Evolutionary conservation across 148 eudicot genomes (phyloP).

Genomic region (Chenopodium quinoa): DNA sequence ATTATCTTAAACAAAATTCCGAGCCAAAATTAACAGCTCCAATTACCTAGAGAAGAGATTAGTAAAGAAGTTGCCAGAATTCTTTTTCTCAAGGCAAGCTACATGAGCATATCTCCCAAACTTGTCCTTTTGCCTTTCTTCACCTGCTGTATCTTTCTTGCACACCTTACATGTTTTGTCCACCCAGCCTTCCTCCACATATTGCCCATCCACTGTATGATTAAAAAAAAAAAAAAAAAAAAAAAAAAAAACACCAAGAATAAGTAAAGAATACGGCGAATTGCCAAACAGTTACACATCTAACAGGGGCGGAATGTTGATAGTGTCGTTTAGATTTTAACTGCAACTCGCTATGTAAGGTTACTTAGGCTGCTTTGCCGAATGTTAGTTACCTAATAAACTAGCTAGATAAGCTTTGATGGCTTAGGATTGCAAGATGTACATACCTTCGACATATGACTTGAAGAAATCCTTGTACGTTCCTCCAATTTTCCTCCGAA

Average conservation of each 20-base stretch:
- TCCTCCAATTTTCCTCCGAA: conserved; percentile 96
- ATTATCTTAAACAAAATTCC: not conserved
- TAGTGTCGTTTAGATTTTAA: not conserved
- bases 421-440: not conserved
- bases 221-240: too few relatives aligned
- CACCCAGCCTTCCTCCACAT: conserved; percentile 98
- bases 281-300: not conserved
- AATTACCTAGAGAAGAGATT: conserved; percentile 56
- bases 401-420: not conserved
- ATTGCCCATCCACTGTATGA: conserved; percentile 76
- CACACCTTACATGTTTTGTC: conserved; percentile 97
- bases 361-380: not conserved
- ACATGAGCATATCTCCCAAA: conserved; percentile 86
- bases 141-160: conserved; percentile 88
- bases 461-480: conserved; percentile 99
- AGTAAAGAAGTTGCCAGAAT: conserved; percentile 82
- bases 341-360: not conserved
- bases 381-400: too few relatives aligned
- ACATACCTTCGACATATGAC: conserved; percentile 83
- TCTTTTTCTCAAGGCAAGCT: conserved; percentile 65
- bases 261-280: not conserved
- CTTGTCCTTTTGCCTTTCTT: conserved; percentile 78
- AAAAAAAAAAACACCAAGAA: not conserved
- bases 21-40: not conserved
- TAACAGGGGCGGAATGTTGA: not conserved